phyloP scores from a whole-genome alignment of 192 early-diverging fungal species.

The Entomortierella lignicola region DNA sequence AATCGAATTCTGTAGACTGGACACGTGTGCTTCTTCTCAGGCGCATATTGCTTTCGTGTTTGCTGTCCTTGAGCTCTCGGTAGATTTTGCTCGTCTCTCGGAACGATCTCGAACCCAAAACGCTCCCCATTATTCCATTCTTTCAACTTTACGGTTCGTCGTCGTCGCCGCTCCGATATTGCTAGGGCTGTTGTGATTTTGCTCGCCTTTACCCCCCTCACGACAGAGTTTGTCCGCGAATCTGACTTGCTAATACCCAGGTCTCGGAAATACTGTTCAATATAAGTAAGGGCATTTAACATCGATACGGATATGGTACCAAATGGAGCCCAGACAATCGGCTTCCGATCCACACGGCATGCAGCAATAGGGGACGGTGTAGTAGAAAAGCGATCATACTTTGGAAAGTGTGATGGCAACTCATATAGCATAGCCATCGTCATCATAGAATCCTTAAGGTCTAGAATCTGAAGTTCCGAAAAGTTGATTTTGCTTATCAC shows the following conservation, averaged over 20 bases:
- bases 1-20: background rate
- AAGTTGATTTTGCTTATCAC: constrained; percentile 12
- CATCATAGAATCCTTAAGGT: constrained; percentile 13
- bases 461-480: constrained; percentile 8
- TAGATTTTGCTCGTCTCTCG: background rate
- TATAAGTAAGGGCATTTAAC: background rate
- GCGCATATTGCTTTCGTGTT: background rate
- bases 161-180: background rate
- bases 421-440: constrained; percentile 6
- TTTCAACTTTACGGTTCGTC: background rate
- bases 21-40: background rate
- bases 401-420: background rate
- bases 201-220: background rate
- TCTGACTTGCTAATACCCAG: background rate
- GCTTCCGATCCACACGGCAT: background rate
- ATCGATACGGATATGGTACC: background rate
- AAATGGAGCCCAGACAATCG: background rate
- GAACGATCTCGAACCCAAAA: background rate
- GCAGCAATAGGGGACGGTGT: background rate
- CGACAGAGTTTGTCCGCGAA: background rate
- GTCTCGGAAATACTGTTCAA: background rate
- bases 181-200: background rate
- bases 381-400: background rate
- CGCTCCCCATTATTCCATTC: background rate
- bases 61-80: background rate